These are phyloP conservation scores for Suillus lakei DNA, from an alignment of 768 basidiomycete species.

Conservation along the genomic window DNA sequence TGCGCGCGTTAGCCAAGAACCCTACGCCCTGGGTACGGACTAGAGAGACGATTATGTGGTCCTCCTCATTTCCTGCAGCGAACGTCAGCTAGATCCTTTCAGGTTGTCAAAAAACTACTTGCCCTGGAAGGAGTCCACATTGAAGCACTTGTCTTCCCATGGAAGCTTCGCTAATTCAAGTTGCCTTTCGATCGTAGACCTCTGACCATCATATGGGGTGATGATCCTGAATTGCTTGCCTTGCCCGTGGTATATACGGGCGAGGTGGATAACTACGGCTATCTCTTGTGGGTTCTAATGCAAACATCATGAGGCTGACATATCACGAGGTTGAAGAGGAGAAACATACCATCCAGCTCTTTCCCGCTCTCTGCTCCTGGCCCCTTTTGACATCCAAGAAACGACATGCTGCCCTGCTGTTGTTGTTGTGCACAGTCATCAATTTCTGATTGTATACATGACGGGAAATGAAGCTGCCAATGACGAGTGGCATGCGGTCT, in stretches of 20 bases:
- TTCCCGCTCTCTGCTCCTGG: conserved; percentile 26
- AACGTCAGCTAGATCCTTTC: conserved; percentile 18
- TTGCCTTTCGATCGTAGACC: conserved; percentile 55
- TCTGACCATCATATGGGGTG: conserved; percentile 80
- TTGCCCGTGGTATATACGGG: conserved; percentile 50
- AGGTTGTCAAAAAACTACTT: conserved; percentile 14
- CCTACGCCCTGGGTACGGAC: conserved; percentile 66
- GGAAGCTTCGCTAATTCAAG: conserved; percentile 52
- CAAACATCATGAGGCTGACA: neutral
- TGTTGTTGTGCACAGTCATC: conserved; percentile 54
- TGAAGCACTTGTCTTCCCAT: conserved; percentile 73
- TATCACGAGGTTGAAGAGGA: neutral
- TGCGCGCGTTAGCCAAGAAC: conserved; percentile 62
- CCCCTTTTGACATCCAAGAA: conserved; percentile 47
- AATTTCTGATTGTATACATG: conserved; percentile 66
- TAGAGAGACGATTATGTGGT: conserved; percentile 72
- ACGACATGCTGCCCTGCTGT: conserved; percentile 35
- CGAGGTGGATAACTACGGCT: conserved; percentile 56
- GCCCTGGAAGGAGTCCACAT: conserved; percentile 86
- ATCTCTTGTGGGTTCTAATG: conserved; percentile 66
- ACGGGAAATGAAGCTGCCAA: conserved; percentile 72
- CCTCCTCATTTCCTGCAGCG: conserved; percentile 75
- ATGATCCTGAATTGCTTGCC: conserved; percentile 63
- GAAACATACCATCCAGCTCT: conserved; percentile 34
- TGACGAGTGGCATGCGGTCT: conserved; percentile 85